phyloP scores from a whole-genome alignment of 106 monocot genomes.

The Acorus calamus region DNA sequence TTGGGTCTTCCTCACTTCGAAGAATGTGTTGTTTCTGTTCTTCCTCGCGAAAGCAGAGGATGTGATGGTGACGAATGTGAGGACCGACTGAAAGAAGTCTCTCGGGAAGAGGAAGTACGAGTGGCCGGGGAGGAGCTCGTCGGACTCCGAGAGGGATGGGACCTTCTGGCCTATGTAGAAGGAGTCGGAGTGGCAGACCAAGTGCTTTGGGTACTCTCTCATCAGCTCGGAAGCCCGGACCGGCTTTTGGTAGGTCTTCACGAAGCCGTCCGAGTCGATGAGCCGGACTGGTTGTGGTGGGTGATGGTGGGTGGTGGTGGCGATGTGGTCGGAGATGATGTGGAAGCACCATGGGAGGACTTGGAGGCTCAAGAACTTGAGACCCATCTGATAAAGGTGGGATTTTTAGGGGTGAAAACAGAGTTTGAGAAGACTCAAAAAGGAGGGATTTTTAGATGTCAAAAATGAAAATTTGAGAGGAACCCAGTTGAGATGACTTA shows the following conservation, averaged over 20 bases:
- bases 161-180: constrained; percentile 64
- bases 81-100: constrained; percentile 70
- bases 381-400: neutral
- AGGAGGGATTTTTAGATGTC: no score
- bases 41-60: constrained; percentile 15
- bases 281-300: constrained; percentile 8
- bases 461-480: no score
- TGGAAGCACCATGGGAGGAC: constrained; percentile 13
- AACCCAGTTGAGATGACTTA: no score
- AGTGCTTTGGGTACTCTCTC: constrained; percentile 40
- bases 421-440: no score
- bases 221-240: constrained; percentile 47
- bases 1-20: constrained; percentile 19
- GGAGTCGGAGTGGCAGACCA: constrained; percentile 65
- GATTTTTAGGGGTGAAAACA: neutral
- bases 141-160: constrained; percentile 35
- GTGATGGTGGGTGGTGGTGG: neutral
- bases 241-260: constrained; percentile 32
- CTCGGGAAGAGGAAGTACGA: constrained; percentile 70
- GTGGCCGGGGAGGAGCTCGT: constrained; percentile 51
- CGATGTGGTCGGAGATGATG: neutral
- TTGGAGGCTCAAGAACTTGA: constrained; percentile 6
- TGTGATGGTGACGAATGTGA: constrained; percentile 64
- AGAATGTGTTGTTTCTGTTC: neutral
- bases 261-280: constrained; percentile 43